phyloP scores from a whole-genome alignment of 805 yeast genomes.

The Zygotorulaspora chibaensis region DNA sequence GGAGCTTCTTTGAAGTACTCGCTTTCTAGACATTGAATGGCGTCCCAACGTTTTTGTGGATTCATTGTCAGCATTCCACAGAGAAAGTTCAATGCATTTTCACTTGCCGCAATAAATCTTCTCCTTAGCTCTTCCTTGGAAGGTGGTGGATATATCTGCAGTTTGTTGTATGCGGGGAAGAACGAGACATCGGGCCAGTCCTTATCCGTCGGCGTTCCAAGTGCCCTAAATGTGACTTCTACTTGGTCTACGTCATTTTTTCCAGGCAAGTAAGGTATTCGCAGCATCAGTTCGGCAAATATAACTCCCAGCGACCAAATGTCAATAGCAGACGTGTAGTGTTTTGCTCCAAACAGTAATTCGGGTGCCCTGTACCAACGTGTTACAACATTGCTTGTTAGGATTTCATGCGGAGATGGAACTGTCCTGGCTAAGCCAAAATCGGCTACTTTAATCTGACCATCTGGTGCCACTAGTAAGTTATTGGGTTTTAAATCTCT shows the following conservation, averaged over 20 bases:
- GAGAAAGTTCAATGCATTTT: conserved; percentile 72
- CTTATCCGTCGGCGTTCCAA: conserved; percentile 92
- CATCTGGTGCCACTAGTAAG: conserved; percentile 78
- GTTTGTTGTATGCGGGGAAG: conserved; percentile 70
- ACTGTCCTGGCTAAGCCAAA: conserved; percentile 89
- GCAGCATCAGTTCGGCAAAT: conserved; percentile 91
- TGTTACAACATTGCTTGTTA: conserved; percentile 94
- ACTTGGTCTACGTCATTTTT: conserved; percentile 84
- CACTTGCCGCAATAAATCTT: conserved; percentile 88
- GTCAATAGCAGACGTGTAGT: conserved; percentile 86
- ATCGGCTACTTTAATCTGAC: conserved; percentile 91
- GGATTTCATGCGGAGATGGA: conserved; percentile 67
- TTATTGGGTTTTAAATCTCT: conserved; percentile 94
- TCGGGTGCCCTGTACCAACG: conserved; percentile 99
- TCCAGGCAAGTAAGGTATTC: conserved; percentile 95
- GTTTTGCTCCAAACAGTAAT: conserved; percentile 78
- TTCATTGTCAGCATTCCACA: conserved; percentile 68
- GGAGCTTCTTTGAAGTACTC: conserved; percentile 73
- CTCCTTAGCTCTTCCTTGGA: conserved; percentile 72
- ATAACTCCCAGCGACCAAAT: conserved; percentile 96
- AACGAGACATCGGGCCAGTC: conserved; percentile 87
- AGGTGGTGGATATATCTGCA: conserved; percentile 79
- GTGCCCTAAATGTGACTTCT: conserved; percentile 88
- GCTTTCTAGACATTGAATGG: conserved; percentile 59
- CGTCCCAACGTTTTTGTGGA: conserved; percentile 67